A percentile compares a stretch with the other conserved stretches of the same genome.
Evolutionary conservation across 768 basidiomycete genomes (phyloP).

Genomic region (Leccinum rimulosum): DNA sequence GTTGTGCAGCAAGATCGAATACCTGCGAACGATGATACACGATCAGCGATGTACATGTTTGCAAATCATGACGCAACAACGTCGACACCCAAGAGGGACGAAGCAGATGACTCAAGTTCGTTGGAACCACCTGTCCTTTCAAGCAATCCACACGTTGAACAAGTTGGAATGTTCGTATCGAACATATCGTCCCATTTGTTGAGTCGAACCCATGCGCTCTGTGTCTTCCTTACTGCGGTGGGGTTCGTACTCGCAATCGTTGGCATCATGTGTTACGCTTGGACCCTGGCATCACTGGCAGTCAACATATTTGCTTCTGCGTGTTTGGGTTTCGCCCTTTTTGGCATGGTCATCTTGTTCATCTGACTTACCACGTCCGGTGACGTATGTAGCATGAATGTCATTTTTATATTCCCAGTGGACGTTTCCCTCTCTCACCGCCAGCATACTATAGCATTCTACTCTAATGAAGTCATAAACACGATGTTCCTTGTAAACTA

Average conservation of each 20-base stretch:
- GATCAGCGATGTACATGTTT: neutral
- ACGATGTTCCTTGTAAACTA: neutral
- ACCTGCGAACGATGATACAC: neutral
- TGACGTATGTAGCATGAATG: neutral
- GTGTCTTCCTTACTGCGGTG: slow-evolving; percentile 42
- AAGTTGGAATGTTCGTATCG: slow-evolving; percentile 45
- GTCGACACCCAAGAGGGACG: neutral
- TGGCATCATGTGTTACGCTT: slow-evolving; percentile 51
- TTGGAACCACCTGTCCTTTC: slow-evolving; percentile 37
- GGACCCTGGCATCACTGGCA: slow-evolving; percentile 44
- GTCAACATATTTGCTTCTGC: slow-evolving; percentile 45
- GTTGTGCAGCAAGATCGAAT: slow-evolving; percentile 2
- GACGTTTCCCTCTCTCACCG: neutral
- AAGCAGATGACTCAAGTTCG: slow-evolving; percentile 1
- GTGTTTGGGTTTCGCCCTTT: slow-evolving; percentile 37
- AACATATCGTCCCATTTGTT: slow-evolving; percentile 44
- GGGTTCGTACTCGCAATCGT: slow-evolving; percentile 53
- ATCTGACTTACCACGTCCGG: neutral
- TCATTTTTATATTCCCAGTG: neutral
- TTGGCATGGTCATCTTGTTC: slow-evolving; percentile 15
- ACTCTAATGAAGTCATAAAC: neutral
- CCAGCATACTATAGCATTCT: neutral
- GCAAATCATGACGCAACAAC: neutral
- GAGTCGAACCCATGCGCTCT: slow-evolving; percentile 47
- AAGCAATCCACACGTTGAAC: slow-evolving; percentile 48